Evolutionary conservation across 768 basidiomycete species (phyloP).

Genomic region (Zangia roseola): DNA sequence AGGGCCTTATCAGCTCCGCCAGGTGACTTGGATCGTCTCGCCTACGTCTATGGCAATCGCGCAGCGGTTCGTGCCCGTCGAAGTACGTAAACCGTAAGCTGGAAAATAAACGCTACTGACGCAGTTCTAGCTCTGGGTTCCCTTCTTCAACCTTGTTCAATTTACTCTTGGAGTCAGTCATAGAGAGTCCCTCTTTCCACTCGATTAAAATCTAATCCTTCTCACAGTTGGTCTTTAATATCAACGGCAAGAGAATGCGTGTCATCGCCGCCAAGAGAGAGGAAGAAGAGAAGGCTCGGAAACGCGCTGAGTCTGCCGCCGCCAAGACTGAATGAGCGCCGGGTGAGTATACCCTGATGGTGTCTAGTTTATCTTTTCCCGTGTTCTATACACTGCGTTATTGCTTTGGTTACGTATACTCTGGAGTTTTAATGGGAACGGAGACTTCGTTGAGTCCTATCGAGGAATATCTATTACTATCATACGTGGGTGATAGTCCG

Average conservation of each 20-base stretch:
- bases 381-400: background rate
- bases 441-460: constrained; percentile 2
- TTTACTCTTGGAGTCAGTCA: constrained; percentile 70
- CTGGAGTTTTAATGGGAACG: background rate
- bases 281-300: constrained; percentile 35
- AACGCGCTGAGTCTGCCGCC: constrained; percentile 23
- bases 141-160: constrained; percentile 79
- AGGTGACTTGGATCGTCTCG: constrained; percentile 82
- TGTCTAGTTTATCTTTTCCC: background rate
- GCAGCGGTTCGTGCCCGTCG: constrained; percentile 75
- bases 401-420: constrained; percentile 15
- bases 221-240: constrained; percentile 68
- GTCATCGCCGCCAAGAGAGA: constrained; percentile 56
- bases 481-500: constrained; percentile 31
- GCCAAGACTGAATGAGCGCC: constrained; percentile 17
- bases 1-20: constrained; percentile 3
- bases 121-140: constrained; percentile 71
- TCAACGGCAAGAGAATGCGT: constrained; percentile 62
- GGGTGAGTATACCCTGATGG: constrained; percentile 16
- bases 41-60: constrained; percentile 74
- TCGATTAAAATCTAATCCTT: background rate
- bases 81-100: constrained; percentile 42
- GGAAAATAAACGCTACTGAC: constrained; percentile 3
- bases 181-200: background rate
- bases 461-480: constrained; percentile 28